phyloP scores from a whole-genome alignment of 805 yeast species.

The Lachancea mirantina region DNA sequence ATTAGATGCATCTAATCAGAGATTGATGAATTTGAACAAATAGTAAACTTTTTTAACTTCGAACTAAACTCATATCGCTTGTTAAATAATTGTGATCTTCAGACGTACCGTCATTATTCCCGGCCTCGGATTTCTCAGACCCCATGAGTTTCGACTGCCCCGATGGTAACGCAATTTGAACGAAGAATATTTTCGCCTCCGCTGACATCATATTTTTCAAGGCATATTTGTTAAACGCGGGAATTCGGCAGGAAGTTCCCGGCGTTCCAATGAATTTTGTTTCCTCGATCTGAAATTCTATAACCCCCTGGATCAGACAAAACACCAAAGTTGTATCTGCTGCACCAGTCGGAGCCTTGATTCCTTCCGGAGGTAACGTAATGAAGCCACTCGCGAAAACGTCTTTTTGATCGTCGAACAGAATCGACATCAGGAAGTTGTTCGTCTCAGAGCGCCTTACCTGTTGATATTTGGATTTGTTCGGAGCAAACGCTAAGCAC shows the following conservation, averaged over 20 bases:
- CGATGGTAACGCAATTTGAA: constrained; percentile 44
- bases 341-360: constrained; percentile 52
- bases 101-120: not conserved
- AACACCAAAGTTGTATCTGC: constrained; percentile 61
- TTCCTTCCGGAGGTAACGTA: constrained; percentile 58
- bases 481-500: constrained; percentile 58
- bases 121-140: not conserved
- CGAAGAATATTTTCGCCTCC: constrained; percentile 63
- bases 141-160: constrained; percentile 1
- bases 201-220: constrained; percentile 54
- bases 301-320: constrained; percentile 61
- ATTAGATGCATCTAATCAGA: too few species aligned
- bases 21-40: too few species aligned
- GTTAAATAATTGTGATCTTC: constrained; percentile 6
- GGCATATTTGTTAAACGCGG: constrained; percentile 67
- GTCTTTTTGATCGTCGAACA: constrained; percentile 57
- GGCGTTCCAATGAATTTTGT: constrained; percentile 51
- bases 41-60: constrained; percentile 7
- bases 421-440: constrained; percentile 52
- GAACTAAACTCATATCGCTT: constrained; percentile 21
- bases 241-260: constrained; percentile 79
- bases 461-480: constrained; percentile 41
- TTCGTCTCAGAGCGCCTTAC: constrained; percentile 38
- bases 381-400: constrained; percentile 69
- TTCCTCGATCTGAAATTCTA: constrained; percentile 60